Evolutionary conservation across 306 rosid species (phyloP), one percentile per base, ranked within the genome.

Genomic region (Abrus pulchellus): DNA sequence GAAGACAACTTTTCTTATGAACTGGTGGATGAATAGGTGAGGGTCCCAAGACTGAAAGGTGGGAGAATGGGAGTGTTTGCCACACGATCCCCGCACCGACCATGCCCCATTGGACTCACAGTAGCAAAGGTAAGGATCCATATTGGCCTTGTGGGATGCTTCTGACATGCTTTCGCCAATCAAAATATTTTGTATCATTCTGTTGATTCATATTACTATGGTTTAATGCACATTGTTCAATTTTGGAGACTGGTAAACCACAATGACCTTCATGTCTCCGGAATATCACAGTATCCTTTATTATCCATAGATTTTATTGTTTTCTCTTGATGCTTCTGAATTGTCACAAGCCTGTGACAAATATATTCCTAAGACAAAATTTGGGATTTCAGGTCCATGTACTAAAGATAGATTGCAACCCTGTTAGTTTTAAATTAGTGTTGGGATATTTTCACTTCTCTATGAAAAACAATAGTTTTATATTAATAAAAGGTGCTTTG

Each of bases 41-140:
- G 88, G 79, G 99, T 95, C 50, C 99, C 98, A 1, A 89, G 96
- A 87, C 80, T 91, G 77, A 91, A 93, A 76, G 99, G 99, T 81
- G 89, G 84, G 87, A 92, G 72, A 75, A 86, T 85, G 89, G 99
- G 99, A 85, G 89, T 95, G 76, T 93, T 93, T 87, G 97, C 94
- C 14, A 95, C 99, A 3, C 82, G 99, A 82, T 89, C 97, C 62
- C 99, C 99, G 77, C 99, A 95, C 77, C 90, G 99, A 70, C 95
- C 95, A 20, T 95, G 97, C 80, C 99, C 99, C 83, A 93, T 95
- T 82, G 99, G 99, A 80, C 94, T 93, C 74, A 90, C 97, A 12
- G 92, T 95, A 85, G 97, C 98, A 5, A 95, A 89, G 97, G 99
- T 91, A 82, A 74, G 83, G 49, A 45, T 5, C 54, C 34, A 56